Conservation (phyloP, 805 yeast genomes). For the Isabelozyma gotoi region DNA sequence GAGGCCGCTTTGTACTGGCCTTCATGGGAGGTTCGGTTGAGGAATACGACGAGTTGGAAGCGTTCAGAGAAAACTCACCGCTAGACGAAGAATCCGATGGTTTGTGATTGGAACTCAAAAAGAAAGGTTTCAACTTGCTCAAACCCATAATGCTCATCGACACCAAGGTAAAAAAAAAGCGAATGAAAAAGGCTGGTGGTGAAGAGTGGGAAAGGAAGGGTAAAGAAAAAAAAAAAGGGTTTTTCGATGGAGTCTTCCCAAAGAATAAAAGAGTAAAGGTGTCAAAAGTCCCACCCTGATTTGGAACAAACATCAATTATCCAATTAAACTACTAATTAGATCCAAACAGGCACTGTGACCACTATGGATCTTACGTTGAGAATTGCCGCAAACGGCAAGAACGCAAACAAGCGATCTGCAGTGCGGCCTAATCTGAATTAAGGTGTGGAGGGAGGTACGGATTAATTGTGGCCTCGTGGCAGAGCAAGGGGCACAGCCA, state of each 20-base stretch:
- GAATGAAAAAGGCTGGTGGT: too few relatives aligned
- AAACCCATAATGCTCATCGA: too few relatives aligned
- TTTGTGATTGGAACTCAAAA: neutral
- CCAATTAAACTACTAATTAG: too few relatives aligned
- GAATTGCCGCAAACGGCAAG: neutral
- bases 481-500: too few relatives aligned
- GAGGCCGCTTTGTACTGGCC: neutral
- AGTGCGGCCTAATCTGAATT: too few relatives aligned
- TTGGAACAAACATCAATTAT: neutral
- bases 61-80: slow-evolving; percentile 34
- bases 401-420: too few relatives aligned
- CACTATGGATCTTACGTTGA: too few relatives aligned
- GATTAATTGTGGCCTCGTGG: too few relatives aligned
- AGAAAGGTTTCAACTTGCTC: neutral
- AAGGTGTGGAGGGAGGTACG: too few relatives aligned
- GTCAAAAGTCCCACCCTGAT: neutral
- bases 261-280: neutral
- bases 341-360: too few relatives aligned
- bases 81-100: slow-evolving; percentile 16
- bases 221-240: neutral
- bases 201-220: neutral
- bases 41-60: slow-evolving; percentile 30
- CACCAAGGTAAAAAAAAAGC: too few relatives aligned
- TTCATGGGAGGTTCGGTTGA: slow-evolving; percentile 19
- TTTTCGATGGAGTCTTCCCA: too few relatives aligned